Evolutionary conservation across 2,329 filamentous ascomycete genomes (phyloP).

Genomic region (Cryphonectria radicalis): DNA sequence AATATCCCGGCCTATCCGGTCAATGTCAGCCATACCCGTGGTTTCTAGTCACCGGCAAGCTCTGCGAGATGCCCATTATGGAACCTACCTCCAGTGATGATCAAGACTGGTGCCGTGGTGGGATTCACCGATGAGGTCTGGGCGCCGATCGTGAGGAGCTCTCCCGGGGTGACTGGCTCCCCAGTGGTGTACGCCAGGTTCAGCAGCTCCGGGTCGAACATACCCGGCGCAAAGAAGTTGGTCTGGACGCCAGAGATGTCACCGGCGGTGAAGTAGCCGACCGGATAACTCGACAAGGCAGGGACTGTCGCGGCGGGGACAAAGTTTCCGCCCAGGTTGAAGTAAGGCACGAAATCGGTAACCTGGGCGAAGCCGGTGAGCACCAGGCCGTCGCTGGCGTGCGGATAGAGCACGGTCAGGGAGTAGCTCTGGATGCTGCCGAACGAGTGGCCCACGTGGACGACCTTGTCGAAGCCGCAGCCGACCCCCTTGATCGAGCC

Average conservation of each 20-base stretch:
- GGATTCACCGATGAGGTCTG: conserved; percentile 39
- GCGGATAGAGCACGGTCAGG: conserved; percentile 55
- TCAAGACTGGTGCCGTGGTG: conserved; percentile 59
- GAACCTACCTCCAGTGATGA: conserved; percentile 59
- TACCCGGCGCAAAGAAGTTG: conserved; percentile 55
- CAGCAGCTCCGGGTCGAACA: conserved; percentile 60
- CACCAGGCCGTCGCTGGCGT: conserved; percentile 60
- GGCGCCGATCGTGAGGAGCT: conserved; percentile 59
- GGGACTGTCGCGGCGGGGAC: conserved; percentile 45
- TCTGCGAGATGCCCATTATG: background rate
- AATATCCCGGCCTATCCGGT: conserved; percentile 47
- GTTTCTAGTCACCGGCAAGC: background rate
- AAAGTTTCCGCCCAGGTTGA: conserved; percentile 52
- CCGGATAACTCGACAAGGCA: conserved; percentile 41
- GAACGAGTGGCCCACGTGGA: conserved; percentile 69
- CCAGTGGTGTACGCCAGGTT: conserved; percentile 49
- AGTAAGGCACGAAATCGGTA: conserved; percentile 47
- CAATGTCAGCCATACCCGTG: conserved; percentile 3
- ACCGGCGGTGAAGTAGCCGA: conserved; percentile 58
- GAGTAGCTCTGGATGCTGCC: conserved; percentile 63
- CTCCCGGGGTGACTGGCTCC: conserved; percentile 62
- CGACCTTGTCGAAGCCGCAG: conserved; percentile 45
- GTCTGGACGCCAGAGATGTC: conserved; percentile 54
- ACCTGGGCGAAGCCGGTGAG: conserved; percentile 64
- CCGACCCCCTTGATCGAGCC: conserved; percentile 12